Base-by-base conservation (phyloP, 2,329 filamentous ascomycete species). In the Pestalotiopsis sp. region DNA sequence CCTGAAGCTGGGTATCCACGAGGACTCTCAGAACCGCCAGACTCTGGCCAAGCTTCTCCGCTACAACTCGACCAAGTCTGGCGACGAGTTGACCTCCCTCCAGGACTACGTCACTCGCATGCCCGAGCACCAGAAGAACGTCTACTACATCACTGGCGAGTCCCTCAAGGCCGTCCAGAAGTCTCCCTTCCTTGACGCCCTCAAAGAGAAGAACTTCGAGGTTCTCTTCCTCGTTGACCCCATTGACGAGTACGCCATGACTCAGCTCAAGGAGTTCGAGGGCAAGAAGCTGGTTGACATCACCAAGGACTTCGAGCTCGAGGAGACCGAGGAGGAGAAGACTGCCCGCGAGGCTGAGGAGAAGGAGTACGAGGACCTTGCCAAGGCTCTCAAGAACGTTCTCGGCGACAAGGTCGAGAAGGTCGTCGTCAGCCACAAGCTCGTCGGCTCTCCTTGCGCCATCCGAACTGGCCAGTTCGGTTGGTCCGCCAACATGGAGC, bases 111-210 rank as follows among this genome's bases (percentile, higher is more conserved):
- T 98, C 83, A 98, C 96, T 75, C 96, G 96, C 86, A 99, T 99
- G 96, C 92, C 94, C 70, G 95, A 98, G 90, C 95, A 98, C 90
- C 96, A 99, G 92, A 98, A 98, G 92, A 95, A 99, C 87, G 94
- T 99, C 86, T 99, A 99, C 92, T 99, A 98, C 93, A 99, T 99
- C 90, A 99, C 96, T 73, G 96, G 96, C 87, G 96, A 99, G 91
- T 97, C 95, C 69, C 91, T 97, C 87, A 98, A 98, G 91, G 96
- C 96, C 75, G 96, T 99, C 76, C 86, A 92, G 84, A 97, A 97
- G 90, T 99, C 96, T 77, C 96, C 96, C 79, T 99, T 99, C 95
- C 91, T 99, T 75, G 96, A 99, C 82, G 91, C 95, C 68, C 94
- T 99, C 84, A 97, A 97, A 91, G 93, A 94, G 83, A 99, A 99